phyloP scores from a whole-genome alignment of 306 rosid genomes.

The Dryas octopetala region DNA sequence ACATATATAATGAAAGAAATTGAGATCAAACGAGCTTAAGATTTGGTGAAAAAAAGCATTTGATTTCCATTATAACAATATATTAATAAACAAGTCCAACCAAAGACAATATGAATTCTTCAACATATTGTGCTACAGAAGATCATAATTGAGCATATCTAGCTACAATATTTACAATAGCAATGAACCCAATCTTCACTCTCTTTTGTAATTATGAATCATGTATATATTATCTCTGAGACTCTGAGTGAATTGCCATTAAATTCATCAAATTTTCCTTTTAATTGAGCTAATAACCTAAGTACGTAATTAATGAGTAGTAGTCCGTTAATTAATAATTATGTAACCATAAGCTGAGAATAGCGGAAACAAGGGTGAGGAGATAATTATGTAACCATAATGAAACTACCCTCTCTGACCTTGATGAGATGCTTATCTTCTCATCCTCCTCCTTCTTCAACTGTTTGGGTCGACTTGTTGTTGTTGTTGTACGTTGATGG shows the following conservation, averaged over 20 bases:
- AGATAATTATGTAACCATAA: constrained; percentile 17
- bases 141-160: background rate
- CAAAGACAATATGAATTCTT: background rate
- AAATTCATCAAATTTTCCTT: no score
- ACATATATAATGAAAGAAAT: background rate
- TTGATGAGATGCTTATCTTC: no score
- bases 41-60: background rate
- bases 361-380: constrained; percentile 36
- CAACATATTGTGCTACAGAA: constrained; percentile 5
- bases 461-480: no score
- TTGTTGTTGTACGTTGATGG: no score
- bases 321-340: background rate
- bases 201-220: background rate
- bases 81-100: constrained; percentile 25
- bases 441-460: no score
- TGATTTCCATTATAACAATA: background rate
- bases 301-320: background rate
- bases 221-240: no score
- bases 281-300: background rate
- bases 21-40: background rate
- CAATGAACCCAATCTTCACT: background rate
- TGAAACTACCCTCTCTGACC: no score
- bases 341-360: constrained; percentile 35
- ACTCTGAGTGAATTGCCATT: no score
- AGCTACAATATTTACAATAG: background rate